Percentiles rank a stretch among this genome's conserved stretches.
phyloP scores from a whole-genome alignment of 148 eudicot species.

The Cornus suecica region DNA sequence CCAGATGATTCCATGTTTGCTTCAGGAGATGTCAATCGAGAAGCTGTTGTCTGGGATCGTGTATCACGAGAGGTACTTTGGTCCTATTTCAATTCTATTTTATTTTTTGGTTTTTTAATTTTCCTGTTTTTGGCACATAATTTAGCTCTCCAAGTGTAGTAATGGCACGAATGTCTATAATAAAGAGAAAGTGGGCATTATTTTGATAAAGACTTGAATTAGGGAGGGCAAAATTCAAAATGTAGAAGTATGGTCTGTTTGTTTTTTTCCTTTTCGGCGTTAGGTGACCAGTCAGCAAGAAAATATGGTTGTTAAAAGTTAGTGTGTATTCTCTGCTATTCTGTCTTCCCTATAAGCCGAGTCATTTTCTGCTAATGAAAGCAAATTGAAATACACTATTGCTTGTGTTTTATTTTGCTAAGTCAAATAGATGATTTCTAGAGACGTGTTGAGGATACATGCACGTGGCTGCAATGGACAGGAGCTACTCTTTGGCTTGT shows the following conservation, averaged over 20 bases:
- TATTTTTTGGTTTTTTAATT: too few species aligned
- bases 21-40: conserved; percentile 87
- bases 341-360: neutral
- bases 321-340: too few species aligned
- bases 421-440: neutral
- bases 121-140: neutral
- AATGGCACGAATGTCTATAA: neutral
- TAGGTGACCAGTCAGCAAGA: too few species aligned
- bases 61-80: conserved; percentile 64
- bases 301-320: too few species aligned
- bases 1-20: conserved; percentile 93
- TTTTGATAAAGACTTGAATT: neutral
- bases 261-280: too few species aligned
- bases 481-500: neutral
- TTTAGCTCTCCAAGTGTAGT: neutral
- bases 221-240: neutral
- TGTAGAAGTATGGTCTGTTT: neutral
- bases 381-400: neutral
- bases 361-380: neutral
- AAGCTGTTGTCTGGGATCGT: conserved; percentile 96
- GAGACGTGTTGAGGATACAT: neutral
- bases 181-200: neutral
- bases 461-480: neutral
- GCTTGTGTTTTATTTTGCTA: neutral
- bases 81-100: neutral